Conservation (phyloP, 257 asterid species). For the Sherardia arvensis region DNA sequence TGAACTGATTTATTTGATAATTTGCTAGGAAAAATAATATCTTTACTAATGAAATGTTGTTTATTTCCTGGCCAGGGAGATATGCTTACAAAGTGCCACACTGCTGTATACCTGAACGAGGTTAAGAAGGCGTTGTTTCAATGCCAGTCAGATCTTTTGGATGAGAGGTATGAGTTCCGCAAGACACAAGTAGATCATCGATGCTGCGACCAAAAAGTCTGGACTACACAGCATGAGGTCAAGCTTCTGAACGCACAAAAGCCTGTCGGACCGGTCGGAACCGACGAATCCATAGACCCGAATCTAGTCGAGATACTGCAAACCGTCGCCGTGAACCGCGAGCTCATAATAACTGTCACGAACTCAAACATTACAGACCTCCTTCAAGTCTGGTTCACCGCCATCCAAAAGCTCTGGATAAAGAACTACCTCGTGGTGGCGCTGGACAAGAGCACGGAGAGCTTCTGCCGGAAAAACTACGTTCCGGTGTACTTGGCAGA, state of each 20-base stretch:
- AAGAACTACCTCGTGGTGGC: slow-evolving; percentile 57
- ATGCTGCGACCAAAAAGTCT: slow-evolving; percentile 31
- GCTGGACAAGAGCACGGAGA: slow-evolving; percentile 43
- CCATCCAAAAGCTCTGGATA: slow-evolving; percentile 47
- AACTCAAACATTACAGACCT: slow-evolving; percentile 38
- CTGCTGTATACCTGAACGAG: too few species aligned
- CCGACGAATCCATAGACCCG: slow-evolving; percentile 45
- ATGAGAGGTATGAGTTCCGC: slow-evolving; percentile 25
- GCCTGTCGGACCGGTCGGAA: slow-evolving; percentile 46
- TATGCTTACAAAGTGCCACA: too few species aligned
- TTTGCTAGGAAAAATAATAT: too few species aligned
- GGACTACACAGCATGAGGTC: neutral
- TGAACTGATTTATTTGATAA: too few species aligned
- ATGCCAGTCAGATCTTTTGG: slow-evolving; percentile 29
- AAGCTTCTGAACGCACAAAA: slow-evolving; percentile 23
- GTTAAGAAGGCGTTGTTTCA: too few species aligned
- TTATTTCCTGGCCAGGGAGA: too few species aligned
- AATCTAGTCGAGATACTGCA: slow-evolving; percentile 44
- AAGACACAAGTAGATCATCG: slow-evolving; percentile 29
- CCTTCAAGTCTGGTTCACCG: slow-evolving; percentile 53
- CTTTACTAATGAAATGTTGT: too few species aligned
- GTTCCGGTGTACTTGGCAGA: slow-evolving; percentile 47
- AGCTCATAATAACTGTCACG: slow-evolving; percentile 55
- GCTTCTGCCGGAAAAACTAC: slow-evolving; percentile 32
- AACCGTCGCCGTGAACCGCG: slow-evolving; percentile 38